Conservation (phyloP, 2,329 filamentous ascomycete genomes). For the Apiospora arundinis region DNA sequence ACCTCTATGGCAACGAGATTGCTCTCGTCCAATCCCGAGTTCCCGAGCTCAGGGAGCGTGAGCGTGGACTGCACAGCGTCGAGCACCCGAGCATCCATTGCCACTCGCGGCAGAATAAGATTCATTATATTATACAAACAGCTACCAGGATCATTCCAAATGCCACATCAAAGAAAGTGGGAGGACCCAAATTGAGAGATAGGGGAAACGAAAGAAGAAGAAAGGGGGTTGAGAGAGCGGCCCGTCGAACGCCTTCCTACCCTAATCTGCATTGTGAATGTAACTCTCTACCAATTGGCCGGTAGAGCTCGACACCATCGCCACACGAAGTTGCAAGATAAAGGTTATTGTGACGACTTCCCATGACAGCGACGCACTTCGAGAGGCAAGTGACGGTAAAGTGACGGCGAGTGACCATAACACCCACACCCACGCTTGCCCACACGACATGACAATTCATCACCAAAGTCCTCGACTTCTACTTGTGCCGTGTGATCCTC, state of each 20-base stretch:
- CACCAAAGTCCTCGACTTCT: background rate
- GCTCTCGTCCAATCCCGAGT: background rate
- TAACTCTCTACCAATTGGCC: slow-evolving; percentile 8
- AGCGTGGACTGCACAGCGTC: background rate
- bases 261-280: slow-evolving; percentile 10
- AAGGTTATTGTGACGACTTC: slow-evolving; percentile 17
- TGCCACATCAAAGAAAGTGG: background rate
- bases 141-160: background rate
- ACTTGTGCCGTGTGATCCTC: background rate
- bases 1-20: background rate
- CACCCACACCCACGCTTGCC: background rate
- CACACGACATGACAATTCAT: background rate
- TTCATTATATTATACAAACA: background rate
- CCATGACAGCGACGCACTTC: background rate
- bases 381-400: background rate
- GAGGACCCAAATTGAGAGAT: background rate
- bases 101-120: background rate
- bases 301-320: background rate
- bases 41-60: background rate
- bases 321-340: background rate
- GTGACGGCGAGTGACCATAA: background rate
- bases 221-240: background rate
- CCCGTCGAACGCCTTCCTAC: background rate
- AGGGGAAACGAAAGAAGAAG: background rate
- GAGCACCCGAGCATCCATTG: background rate